Evolutionary conservation across 2,329 filamentous ascomycete genomes (phyloP).

Genomic region (Fusarium lyarnte): DNA sequence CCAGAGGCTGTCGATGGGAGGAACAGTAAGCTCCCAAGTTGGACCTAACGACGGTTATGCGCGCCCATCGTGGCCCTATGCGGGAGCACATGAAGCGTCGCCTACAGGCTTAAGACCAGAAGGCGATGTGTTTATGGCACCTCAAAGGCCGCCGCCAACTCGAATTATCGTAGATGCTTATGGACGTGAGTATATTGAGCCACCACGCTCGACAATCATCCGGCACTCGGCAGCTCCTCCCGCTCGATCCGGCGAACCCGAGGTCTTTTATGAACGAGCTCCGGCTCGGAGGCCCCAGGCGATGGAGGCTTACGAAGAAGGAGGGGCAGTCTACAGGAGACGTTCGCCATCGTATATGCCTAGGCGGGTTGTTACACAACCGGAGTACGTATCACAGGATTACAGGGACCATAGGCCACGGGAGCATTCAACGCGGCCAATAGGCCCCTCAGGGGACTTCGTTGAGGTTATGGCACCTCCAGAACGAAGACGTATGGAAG

Average conservation of each 20-base stretch:
- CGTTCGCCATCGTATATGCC: conserved; percentile 62
- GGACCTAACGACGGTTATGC: conserved; percentile 53
- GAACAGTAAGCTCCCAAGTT: conserved; percentile 50
- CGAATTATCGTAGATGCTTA: conserved; percentile 84
- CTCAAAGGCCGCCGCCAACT: conserved; percentile 63
- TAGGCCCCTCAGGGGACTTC: conserved; percentile 56
- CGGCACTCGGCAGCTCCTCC: conserved; percentile 65
- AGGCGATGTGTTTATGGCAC: conserved; percentile 61
- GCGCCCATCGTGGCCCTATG: conserved; percentile 55
- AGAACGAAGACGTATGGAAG: conserved; percentile 56
- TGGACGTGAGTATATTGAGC: conserved; percentile 80
- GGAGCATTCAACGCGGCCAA: conserved; percentile 65
- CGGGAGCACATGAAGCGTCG: conserved; percentile 53
- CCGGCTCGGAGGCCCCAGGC: conserved; percentile 61
- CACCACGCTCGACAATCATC: conserved; percentile 54
- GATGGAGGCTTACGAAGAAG: conserved; percentile 60
- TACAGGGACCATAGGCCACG: conserved; percentile 65
- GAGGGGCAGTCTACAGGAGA: conserved; percentile 59
- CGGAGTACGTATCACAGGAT: conserved; percentile 64
- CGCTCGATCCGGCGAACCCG: conserved; percentile 56
- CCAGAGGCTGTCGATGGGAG: conserved; percentile 37
- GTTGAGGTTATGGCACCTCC: conserved; percentile 56
- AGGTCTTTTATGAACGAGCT: conserved; percentile 73
- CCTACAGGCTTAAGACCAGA: conserved; percentile 62
- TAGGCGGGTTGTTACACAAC: conserved; percentile 69